Evolutionary conservation across 2,329 filamentous ascomycete genomes (phyloP).

Genomic region (Calycina marina): DNA sequence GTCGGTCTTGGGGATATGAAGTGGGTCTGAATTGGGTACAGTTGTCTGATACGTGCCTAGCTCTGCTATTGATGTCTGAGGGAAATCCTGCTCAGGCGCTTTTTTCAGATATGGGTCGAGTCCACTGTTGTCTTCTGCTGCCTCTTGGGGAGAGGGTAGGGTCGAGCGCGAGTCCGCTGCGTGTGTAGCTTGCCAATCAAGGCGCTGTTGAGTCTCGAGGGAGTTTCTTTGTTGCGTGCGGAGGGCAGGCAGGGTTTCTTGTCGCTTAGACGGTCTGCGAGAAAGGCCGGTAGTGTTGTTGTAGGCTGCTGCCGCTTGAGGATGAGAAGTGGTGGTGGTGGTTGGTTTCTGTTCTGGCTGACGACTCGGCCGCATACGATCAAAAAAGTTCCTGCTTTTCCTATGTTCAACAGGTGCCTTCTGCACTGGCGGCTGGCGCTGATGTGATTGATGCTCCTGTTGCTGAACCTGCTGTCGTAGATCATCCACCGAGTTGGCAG

Average conservation of each 20-base stretch:
- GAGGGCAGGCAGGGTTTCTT: slow-evolving; percentile 30
- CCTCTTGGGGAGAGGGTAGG: slow-evolving; percentile 20
- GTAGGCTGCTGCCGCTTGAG: slow-evolving; percentile 22
- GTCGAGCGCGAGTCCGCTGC: slow-evolving; percentile 15
- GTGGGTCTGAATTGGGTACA: slow-evolving; percentile 13
- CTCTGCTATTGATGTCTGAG: slow-evolving; percentile 8
- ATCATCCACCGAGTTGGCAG: slow-evolving; percentile 16
- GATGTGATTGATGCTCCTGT: slow-evolving; percentile 10
- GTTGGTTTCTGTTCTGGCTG: slow-evolving; percentile 13
- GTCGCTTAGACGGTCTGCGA: slow-evolving; percentile 42
- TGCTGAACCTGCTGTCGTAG: slow-evolving; percentile 13
- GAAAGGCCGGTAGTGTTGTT: slow-evolving; percentile 34
- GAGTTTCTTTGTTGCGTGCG: slow-evolving; percentile 28
- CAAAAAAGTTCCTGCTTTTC: slow-evolving; percentile 19
- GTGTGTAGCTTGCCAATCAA: slow-evolving; percentile 21
- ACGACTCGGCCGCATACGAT: slow-evolving; percentile 19
- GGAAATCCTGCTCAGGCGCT: slow-evolving; percentile 8
- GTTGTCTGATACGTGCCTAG: slow-evolving; percentile 17
- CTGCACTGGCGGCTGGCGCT: slow-evolving; percentile 8
- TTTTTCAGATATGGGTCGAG: slow-evolving; percentile 20
- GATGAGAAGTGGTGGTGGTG: slow-evolving; percentile 5
- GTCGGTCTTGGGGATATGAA: slow-evolving; percentile 9
- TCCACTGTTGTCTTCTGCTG: slow-evolving; percentile 14
- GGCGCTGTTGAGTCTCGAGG: slow-evolving; percentile 27
- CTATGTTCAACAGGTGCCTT: slow-evolving; percentile 15